Conservation (phyloP, 2,329 filamentous ascomycete genomes). For the Colletotrichum agaves region DNA sequence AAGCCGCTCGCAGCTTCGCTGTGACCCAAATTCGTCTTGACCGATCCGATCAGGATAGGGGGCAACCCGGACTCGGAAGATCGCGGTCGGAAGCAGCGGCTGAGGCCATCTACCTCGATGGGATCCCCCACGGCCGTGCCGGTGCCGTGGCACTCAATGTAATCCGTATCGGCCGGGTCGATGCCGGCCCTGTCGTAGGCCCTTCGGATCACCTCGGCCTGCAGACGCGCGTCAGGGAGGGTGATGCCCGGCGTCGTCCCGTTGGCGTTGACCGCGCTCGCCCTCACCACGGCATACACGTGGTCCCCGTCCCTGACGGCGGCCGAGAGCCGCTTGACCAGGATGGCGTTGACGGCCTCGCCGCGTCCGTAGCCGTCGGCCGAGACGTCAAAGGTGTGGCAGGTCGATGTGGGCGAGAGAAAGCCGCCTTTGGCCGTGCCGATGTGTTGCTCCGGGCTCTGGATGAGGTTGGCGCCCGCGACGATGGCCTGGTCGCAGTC, state of each 20-base stretch:
- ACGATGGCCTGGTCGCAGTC: constrained; percentile 50
- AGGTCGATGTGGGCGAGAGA: constrained; percentile 40
- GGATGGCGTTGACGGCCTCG: constrained; percentile 46
- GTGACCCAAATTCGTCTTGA: constrained; percentile 42
- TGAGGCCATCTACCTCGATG: constrained; percentile 45
- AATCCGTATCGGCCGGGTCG: constrained; percentile 40
- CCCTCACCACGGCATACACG: constrained; percentile 40
- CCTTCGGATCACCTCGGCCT: constrained; percentile 45
- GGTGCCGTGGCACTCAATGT: constrained; percentile 57
- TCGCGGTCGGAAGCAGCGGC: not conserved
- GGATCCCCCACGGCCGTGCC: constrained; percentile 57
- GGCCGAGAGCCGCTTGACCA: constrained; percentile 45
- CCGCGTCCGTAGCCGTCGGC: constrained; percentile 50
- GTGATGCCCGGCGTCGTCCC: constrained; percentile 36
- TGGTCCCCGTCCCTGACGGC: constrained; percentile 43
- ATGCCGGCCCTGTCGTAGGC: constrained; percentile 42
- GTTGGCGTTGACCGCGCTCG: constrained; percentile 38
- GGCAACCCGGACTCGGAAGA: too few relatives aligned
- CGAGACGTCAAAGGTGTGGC: constrained; percentile 47
- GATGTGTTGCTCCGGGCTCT: constrained; percentile 32
- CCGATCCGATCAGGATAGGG: too few relatives aligned
- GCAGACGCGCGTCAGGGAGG: not conserved
- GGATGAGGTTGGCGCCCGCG: constrained; percentile 49
- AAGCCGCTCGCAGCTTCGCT: constrained; percentile 45
- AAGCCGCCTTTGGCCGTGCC: constrained; percentile 34